phyloP scores from a whole-genome alignment of 257 asterid species.

The Handroanthus guayacan region DNA sequence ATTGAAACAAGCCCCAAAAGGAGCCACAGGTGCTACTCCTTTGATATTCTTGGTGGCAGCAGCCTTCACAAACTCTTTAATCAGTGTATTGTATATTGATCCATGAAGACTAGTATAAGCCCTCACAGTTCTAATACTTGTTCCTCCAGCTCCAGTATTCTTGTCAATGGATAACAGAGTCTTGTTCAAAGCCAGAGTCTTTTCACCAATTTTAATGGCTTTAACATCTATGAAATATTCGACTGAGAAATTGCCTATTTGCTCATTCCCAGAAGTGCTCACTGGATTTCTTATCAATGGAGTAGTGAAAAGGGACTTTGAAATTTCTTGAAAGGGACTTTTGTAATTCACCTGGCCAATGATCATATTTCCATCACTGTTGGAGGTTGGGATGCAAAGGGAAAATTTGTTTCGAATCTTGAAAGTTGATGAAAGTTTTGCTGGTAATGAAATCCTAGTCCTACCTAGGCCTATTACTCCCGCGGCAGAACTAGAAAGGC shows the following conservation, averaged over 20 bases:
- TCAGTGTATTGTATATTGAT: constrained; percentile 47
- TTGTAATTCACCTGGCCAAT: constrained; percentile 40
- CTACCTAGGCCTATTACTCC: constrained; percentile 63
- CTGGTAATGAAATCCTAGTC: constrained; percentile 48
- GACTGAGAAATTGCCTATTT: constrained; percentile 45
- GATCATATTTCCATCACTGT: constrained; percentile 41
- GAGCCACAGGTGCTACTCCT: constrained; percentile 56
- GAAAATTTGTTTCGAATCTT: constrained; percentile 42
- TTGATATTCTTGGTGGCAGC: constrained; percentile 37
- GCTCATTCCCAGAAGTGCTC: constrained; percentile 37
- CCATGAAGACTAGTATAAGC: constrained; percentile 45
- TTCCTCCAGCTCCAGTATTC: constrained; percentile 55
- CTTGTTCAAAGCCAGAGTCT: constrained; percentile 42
- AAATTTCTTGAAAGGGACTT: constrained; percentile 41
- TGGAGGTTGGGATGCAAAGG: constrained; percentile 50
- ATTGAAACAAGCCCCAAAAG: constrained; percentile 58
- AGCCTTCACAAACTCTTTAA: constrained; percentile 49
- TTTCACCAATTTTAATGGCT: constrained; percentile 46
- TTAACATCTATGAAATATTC: constrained; percentile 51
- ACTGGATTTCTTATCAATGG: constrained; percentile 52
- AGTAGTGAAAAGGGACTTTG: constrained; percentile 40
- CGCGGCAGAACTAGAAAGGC: constrained; percentile 36
- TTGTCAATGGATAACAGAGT: constrained; percentile 50
- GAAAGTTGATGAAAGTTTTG: constrained; percentile 50
- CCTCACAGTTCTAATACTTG: constrained; percentile 59